These are phyloP conservation scores for Rhododendron mucronatum DNA, from an alignment of 148 eudicot species.

Conservation along the genomic window DNA sequence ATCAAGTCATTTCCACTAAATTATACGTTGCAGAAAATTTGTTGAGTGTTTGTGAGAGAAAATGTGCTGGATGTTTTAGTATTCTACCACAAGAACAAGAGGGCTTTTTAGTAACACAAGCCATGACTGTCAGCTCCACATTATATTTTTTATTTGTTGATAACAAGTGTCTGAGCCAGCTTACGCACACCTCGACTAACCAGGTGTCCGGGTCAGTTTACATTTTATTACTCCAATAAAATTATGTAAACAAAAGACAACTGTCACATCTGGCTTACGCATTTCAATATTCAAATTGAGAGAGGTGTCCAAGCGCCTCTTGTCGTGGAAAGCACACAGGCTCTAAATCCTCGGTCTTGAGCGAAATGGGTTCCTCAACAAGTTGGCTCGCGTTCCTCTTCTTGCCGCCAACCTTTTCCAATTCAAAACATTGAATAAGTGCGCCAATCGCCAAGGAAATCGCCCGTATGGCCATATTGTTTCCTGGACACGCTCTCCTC, in stretches of 20 bases:
- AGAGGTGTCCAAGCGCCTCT: constrained; percentile 10
- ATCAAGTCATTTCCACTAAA: too few relatives aligned
- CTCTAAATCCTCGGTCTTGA: constrained; percentile 11
- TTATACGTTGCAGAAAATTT: too few relatives aligned
- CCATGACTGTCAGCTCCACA: not conserved
- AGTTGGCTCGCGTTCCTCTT: not conserved
- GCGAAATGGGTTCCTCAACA: not conserved
- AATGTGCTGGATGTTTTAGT: not conserved
- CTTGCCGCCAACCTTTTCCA: constrained; percentile 14
- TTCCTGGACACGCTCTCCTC: constrained; percentile 32
- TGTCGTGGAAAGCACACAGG: constrained; percentile 14
- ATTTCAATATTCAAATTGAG: not conserved
- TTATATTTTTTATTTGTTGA: too few relatives aligned
- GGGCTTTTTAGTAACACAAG: not conserved
- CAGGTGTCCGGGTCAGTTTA: too few relatives aligned
- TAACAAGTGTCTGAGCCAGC: too few relatives aligned
- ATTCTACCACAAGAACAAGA: not conserved
- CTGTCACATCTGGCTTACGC: not conserved
- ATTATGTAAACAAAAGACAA: not conserved
- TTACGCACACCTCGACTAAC: too few relatives aligned
- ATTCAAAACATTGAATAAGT: constrained; percentile 30
- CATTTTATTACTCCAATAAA: not conserved
- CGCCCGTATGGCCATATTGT: constrained; percentile 12
- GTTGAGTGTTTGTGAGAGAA: too few relatives aligned
- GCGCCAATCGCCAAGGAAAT: constrained; percentile 26